Conservation (phyloP, 768 basidiomycete species). For the Kwoniella sp. region DNA sequence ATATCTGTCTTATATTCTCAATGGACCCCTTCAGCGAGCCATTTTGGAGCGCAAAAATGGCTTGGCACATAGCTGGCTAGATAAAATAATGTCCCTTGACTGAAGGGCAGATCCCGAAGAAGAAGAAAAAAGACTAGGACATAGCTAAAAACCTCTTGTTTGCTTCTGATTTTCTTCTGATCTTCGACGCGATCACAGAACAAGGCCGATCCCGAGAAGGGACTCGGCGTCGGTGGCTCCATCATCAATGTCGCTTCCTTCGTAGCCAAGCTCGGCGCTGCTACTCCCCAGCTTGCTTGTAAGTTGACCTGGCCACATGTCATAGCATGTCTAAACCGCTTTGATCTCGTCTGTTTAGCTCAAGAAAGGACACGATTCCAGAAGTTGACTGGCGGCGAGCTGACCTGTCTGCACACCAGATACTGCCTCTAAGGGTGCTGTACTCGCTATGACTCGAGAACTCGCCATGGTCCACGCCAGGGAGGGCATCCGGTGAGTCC, state of each 20-base stretch:
- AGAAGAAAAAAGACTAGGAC: too few relatives aligned
- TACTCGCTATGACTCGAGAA: slow-evolving; percentile 98
- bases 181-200: slow-evolving; percentile 59
- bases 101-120: too few relatives aligned
- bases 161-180: neutral
- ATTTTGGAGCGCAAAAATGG: too few relatives aligned
- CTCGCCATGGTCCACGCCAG: slow-evolving; percentile 96
- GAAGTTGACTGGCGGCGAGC: neutral
- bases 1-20: too few relatives aligned
- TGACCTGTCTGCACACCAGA: slow-evolving; percentile 60
- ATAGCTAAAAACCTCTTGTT: too few relatives aligned
- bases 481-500: slow-evolving; percentile 73
- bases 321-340: too few relatives aligned
- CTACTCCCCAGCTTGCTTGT: slow-evolving; percentile 98
- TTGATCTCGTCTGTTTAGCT: too few relatives aligned
- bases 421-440: slow-evolving; percentile 95
- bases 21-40: too few relatives aligned
- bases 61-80: too few relatives aligned
- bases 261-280: slow-evolving; percentile 91
- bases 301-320: slow-evolving; percentile 58
- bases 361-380: too few relatives aligned
- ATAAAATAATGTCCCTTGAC: too few relatives aligned
- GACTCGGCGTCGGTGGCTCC: slow-evolving; percentile 69
- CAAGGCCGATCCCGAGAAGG: slow-evolving; percentile 75
- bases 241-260: slow-evolving; percentile 99